Conservation (phyloP, 768 basidiomycete genomes). For the Pulveroboletus sp. region DNA sequence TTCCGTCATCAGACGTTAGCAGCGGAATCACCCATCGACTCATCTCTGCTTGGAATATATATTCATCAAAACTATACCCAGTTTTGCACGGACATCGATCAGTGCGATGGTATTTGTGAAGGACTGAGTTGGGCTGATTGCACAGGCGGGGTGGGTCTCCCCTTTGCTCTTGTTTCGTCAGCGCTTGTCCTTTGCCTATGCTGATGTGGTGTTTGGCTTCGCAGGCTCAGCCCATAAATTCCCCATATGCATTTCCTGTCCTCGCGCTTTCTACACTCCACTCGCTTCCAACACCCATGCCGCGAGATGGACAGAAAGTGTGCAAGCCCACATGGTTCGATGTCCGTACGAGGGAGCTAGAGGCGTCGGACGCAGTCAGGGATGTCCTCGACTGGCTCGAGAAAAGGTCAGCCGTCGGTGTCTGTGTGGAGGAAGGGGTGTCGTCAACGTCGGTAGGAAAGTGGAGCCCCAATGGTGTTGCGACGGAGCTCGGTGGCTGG, state of each 20-base stretch:
- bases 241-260: slow-evolving; percentile 82
- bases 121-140: slow-evolving; percentile 76
- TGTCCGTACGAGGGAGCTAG: slow-evolving; percentile 47
- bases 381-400: slow-evolving; percentile 56
- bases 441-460: slow-evolving; percentile 28
- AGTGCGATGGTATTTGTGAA: slow-evolving; percentile 66
- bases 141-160: slow-evolving; percentile 48
- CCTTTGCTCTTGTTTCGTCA: not conserved
- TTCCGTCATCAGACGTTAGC: slow-evolving; percentile 51
- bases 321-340: slow-evolving; percentile 88
- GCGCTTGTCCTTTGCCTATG: not conserved
- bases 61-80: slow-evolving; percentile 91
- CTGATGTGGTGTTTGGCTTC: not conserved
- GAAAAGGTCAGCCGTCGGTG: slow-evolving; percentile 20
- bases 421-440: slow-evolving; percentile 1
- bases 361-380: slow-evolving; percentile 55
- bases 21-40: slow-evolving; percentile 85
- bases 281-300: slow-evolving; percentile 81
- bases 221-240: slow-evolving; percentile 59
- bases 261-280: slow-evolving; percentile 81
- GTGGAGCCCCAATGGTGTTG: slow-evolving; percentile 51
- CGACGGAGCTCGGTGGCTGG: slow-evolving; percentile 54
- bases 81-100: slow-evolving; percentile 74
- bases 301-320: slow-evolving; percentile 71
- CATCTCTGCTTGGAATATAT: slow-evolving; percentile 83